Conservation (phyloP, 2,329 filamentous ascomycete genomes). For the Diaporthe destruens region DNA sequence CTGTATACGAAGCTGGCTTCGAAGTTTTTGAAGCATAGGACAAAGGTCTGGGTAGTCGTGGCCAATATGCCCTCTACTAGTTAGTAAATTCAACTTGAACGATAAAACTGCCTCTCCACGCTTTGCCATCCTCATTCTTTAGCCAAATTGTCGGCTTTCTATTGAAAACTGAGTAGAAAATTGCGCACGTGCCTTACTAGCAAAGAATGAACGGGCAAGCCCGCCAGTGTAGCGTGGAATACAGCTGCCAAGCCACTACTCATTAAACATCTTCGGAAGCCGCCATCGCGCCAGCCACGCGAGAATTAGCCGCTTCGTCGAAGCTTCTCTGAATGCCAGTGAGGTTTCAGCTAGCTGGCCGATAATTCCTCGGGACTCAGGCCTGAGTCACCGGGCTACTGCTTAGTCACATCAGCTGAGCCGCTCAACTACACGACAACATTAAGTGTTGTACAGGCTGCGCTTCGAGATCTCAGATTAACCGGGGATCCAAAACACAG, state of each 20-base stretch:
- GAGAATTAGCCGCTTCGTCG: not conserved
- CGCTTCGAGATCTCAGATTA: not conserved
- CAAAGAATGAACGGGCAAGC: not conserved
- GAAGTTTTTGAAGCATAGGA: no score
- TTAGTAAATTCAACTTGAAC: no score
- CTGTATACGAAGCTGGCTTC: no score
- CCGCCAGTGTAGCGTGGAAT: not conserved
- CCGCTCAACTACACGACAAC: not conserved
- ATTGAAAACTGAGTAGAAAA: not conserved
- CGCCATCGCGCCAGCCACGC: conserved; percentile 8
- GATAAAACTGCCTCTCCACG: no score
- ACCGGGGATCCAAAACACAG: no score
- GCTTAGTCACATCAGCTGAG: not conserved
- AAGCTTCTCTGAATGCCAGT: not conserved
- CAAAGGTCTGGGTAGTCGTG: no score
- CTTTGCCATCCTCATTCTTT: no score
- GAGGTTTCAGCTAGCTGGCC: conserved; percentile 25
- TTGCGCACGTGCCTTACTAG: not conserved
- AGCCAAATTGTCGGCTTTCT: not conserved
- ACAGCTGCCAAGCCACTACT: conserved; percentile 1
- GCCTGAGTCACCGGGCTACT: not conserved
- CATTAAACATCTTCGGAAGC: not conserved
- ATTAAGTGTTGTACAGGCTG: not conserved
- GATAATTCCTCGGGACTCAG: not conserved
- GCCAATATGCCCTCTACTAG: no score